Conservation (phyloP, 768 basidiomycete genomes). For the Termitomyces eurrhizus region DNA sequence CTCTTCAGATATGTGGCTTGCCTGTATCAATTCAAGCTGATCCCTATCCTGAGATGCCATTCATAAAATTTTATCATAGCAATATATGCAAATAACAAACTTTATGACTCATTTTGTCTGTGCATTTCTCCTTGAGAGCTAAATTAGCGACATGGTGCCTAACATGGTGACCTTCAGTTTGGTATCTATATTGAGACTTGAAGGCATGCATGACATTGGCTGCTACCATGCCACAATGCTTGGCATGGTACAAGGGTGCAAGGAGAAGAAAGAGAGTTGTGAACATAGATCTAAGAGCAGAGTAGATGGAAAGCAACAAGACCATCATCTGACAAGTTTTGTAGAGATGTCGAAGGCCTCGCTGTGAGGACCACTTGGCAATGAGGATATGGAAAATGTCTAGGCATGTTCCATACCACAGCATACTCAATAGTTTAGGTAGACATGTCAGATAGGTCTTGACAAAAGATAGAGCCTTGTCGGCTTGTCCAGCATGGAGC, state of each 20-base stretch:
- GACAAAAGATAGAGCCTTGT: constrained; percentile 41
- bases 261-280: constrained; percentile 59
- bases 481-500: constrained; percentile 34
- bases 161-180: constrained; percentile 53
- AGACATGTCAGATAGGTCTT: constrained; percentile 46
- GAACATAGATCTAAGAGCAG: constrained; percentile 51
- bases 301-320: constrained; percentile 42
- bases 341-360: constrained; percentile 41
- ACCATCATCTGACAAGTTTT: constrained; percentile 39
- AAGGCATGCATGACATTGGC: constrained; percentile 41
- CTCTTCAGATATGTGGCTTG: background rate
- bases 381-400: constrained; percentile 55
- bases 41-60: background rate
- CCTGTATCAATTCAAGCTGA: background rate
- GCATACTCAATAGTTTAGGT: constrained; percentile 35
- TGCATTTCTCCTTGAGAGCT: constrained; percentile 62
- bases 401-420: constrained; percentile 34
- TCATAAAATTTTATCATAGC: background rate
- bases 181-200: constrained; percentile 50
- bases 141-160: constrained; percentile 53
- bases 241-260: constrained; percentile 41
- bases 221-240: constrained; percentile 56
- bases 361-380: constrained; percentile 25
- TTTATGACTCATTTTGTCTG: too few species aligned
- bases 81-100: too few species aligned